Conservation (phyloP, 495 filamentous ascomycete species). For the Podospora bellae-mahoneyi region DNA sequence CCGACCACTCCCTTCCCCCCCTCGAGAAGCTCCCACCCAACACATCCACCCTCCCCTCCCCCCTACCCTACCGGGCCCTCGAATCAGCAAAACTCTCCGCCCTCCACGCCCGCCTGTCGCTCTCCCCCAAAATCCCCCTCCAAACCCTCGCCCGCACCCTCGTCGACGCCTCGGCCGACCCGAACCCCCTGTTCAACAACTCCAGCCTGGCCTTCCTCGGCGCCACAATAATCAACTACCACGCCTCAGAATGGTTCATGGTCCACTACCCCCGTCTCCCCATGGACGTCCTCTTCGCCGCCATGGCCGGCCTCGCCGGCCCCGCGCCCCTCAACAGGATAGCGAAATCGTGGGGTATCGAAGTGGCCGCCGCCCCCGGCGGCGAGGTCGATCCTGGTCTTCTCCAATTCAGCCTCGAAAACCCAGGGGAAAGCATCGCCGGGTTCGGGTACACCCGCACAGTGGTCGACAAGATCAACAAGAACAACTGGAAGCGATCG, state of each 20-base stretch:
- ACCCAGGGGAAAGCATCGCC: slow-evolving; percentile 52
- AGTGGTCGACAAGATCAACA: slow-evolving; percentile 34
- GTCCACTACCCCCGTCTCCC: slow-evolving; percentile 87
- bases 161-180: slow-evolving; percentile 78
- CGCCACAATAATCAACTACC: slow-evolving; percentile 75
- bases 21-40: slow-evolving; percentile 28
- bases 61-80: slow-evolving; percentile 61
- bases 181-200: slow-evolving; percentile 54
- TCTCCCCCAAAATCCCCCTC: slow-evolving; percentile 76
- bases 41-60: slow-evolving; percentile 52
- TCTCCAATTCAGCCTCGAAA: slow-evolving; percentile 70
- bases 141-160: slow-evolving; percentile 82
- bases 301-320: slow-evolving; percentile 79
- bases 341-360: slow-evolving; percentile 83
- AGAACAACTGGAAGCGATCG: slow-evolving; percentile 63
- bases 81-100: slow-evolving; percentile 87
- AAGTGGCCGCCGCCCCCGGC: slow-evolving; percentile 74
- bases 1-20: slow-evolving; percentile 25
- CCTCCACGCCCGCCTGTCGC: slow-evolving; percentile 83
- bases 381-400: slow-evolving; percentile 89
- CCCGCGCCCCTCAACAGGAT: slow-evolving; percentile 64
- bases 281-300: slow-evolving; percentile 72
- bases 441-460: slow-evolving; percentile 42
- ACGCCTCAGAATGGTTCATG: slow-evolving; percentile 81
- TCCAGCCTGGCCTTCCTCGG: slow-evolving; percentile 76